These are phyloP conservation scores for Diaporthe capsici DNA, from an alignment of 2,329 filamentous ascomycete genomes.

Conservation along the genomic window DNA sequence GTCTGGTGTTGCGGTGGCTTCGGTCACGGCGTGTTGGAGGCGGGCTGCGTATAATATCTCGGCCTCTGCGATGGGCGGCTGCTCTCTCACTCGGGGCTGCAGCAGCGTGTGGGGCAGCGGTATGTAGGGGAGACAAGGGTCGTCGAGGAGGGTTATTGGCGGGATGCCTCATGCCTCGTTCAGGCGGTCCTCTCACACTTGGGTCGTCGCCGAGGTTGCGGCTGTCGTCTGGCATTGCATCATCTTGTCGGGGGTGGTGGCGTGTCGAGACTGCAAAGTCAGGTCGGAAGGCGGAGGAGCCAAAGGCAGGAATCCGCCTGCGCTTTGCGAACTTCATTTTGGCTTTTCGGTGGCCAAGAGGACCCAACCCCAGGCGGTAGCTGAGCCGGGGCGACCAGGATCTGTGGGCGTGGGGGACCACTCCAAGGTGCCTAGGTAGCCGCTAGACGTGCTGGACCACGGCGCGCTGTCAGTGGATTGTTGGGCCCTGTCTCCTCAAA, in stretches of 20 bases:
- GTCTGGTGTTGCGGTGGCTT: slow-evolving; percentile 45
- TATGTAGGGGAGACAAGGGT: slow-evolving; percentile 48
- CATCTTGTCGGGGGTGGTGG: slow-evolving; percentile 51
- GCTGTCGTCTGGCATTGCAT: slow-evolving; percentile 59
- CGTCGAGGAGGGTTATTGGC: slow-evolving; percentile 45
- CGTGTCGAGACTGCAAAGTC: slow-evolving; percentile 41
- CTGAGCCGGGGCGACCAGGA: slow-evolving; percentile 35
- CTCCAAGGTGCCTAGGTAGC: slow-evolving; percentile 30
- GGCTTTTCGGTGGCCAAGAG: slow-evolving; percentile 47
- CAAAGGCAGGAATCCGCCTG: slow-evolving; percentile 41
- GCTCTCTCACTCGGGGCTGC: slow-evolving; percentile 33
- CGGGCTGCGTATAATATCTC: slow-evolving; percentile 44
- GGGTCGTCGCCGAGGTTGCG: slow-evolving; percentile 51
- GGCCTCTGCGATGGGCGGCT: slow-evolving; percentile 41
- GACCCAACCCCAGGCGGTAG: slow-evolving; percentile 35
- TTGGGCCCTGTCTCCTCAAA: neutral
- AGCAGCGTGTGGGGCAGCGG: slow-evolving; percentile 47
- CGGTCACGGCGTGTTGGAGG: slow-evolving; percentile 44
- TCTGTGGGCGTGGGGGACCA: slow-evolving; percentile 33
- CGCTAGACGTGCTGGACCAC: slow-evolving; percentile 39
- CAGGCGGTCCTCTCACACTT: slow-evolving; percentile 54
- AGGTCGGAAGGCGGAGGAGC: slow-evolving; percentile 20
- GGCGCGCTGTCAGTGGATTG: slow-evolving; percentile 18
- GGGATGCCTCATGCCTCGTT: slow-evolving; percentile 50
- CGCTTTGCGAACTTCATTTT: slow-evolving; percentile 50